phyloP scores from a whole-genome alignment of 2,329 filamentous ascomycete genomes.

The Trichophyton mentagrophytes region DNA sequence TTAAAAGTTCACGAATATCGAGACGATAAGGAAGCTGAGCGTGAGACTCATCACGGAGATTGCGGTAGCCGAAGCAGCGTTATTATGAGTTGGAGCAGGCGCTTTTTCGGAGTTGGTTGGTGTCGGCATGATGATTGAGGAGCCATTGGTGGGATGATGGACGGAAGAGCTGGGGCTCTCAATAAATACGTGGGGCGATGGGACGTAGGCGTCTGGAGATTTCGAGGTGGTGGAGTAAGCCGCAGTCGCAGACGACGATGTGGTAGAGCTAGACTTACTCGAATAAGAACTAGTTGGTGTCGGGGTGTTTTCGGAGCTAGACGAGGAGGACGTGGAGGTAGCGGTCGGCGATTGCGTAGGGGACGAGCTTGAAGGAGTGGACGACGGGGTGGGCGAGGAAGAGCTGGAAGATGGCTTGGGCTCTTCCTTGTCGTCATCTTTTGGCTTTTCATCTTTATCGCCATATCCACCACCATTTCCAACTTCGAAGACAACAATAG shows the following conservation, averaged over 20 bases:
- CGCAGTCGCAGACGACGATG: slow-evolving; percentile 3
- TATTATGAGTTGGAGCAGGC: slow-evolving; percentile 7
- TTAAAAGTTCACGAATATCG: slow-evolving; percentile 11
- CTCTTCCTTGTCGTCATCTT: background rate
- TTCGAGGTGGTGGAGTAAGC: slow-evolving; percentile 4
- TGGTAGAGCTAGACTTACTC: slow-evolving; percentile 5
- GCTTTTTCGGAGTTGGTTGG: slow-evolving; percentile 5
- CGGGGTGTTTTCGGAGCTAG: slow-evolving; percentile 14
- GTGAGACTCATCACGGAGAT: slow-evolving; percentile 15
- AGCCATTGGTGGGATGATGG: slow-evolving; percentile 7
- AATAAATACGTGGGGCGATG: slow-evolving; percentile 9
- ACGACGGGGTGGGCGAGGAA: background rate
- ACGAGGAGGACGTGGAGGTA: slow-evolving; percentile 13
- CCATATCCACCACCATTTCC: slow-evolving; percentile 28
- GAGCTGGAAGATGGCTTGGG: background rate
- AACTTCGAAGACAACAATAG: slow-evolving; percentile 50
- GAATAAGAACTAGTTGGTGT: slow-evolving; percentile 10
- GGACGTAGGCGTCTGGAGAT: slow-evolving; percentile 5
- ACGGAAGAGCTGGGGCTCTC: slow-evolving; percentile 10
- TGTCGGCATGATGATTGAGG: slow-evolving; percentile 9
- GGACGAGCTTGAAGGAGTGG: slow-evolving; percentile 10
- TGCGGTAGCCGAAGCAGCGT: slow-evolving; percentile 10
- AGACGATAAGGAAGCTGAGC: slow-evolving; percentile 15
- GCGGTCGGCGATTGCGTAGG: slow-evolving; percentile 11
- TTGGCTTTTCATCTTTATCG: slow-evolving; percentile 6